Conservation (phyloP, 1,284 basidiomycete species). For the Boletus mariae region DNA sequence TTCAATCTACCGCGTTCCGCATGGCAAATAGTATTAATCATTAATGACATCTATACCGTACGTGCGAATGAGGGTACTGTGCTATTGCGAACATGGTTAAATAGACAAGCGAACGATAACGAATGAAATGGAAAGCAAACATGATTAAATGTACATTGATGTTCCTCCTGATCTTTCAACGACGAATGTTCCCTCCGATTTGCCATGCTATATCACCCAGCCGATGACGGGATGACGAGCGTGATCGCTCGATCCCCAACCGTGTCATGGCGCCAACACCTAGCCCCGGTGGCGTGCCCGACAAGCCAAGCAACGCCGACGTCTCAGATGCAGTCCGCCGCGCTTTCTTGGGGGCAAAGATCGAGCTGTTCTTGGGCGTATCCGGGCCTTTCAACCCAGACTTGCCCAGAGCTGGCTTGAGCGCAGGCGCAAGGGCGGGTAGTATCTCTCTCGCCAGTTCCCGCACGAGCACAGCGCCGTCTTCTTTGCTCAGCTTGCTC, state of each 20-base stretch:
- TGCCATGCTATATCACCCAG: constrained; percentile 54
- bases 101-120: constrained; percentile 14
- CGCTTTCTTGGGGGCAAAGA: constrained; percentile 64
- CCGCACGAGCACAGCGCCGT: constrained; percentile 86
- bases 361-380: constrained; percentile 38
- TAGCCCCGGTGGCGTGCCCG: constrained; percentile 15
- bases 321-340: constrained; percentile 69
- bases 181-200: constrained; percentile 12
- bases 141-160: constrained; percentile 4
- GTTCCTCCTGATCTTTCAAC: constrained; percentile 14
- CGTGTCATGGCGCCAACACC: constrained; percentile 12
- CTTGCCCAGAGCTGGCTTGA: constrained; percentile 48
- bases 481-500: constrained; percentile 72
- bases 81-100: constrained; percentile 14
- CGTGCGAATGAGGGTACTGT: constrained; percentile 23
- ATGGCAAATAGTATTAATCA: constrained; percentile 12
- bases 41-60: constrained; percentile 27
- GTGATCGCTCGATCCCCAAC: constrained; percentile 25
- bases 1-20: constrained; percentile 3
- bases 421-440: constrained; percentile 64
- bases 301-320: constrained; percentile 36
- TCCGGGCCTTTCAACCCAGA: constrained; percentile 34
- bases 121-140: constrained; percentile 16
- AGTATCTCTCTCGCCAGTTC: constrained; percentile 83
- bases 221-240: constrained; percentile 39